phyloP scores from a whole-genome alignment of 805 yeast genomes.

The Metschnikowia kunwiensis region DNA sequence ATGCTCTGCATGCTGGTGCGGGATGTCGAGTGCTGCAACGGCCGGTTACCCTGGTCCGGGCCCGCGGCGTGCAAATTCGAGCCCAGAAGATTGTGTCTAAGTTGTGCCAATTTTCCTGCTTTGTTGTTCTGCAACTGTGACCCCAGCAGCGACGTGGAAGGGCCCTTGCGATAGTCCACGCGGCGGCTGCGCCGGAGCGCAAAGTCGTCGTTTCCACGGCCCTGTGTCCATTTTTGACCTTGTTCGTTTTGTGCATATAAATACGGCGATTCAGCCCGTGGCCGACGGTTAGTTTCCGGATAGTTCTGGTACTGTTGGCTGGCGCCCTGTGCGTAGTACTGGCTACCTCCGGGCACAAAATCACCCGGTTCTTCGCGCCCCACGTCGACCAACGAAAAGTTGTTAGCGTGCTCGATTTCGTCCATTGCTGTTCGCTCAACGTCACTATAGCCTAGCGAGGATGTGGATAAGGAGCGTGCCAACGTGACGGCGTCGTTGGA shows the following conservation, averaged over 20 bases:
- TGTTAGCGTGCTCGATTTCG: constrained; percentile 24
- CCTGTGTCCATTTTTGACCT: background rate
- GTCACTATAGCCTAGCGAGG: constrained; percentile 58
- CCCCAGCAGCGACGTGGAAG: constrained; percentile 21
- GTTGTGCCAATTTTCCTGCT: constrained; percentile 26
- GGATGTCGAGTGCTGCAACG: background rate
- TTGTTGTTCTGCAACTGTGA: constrained; percentile 25
- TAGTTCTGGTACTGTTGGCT: background rate
- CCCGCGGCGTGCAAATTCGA: constrained; percentile 1
- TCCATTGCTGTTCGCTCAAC: constrained; percentile 45
- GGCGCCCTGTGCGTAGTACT: background rate
- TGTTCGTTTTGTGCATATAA: background rate
- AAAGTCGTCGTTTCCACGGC: constrained; percentile 18
- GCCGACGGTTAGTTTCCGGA: no score
- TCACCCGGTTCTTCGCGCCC: constrained; percentile 17
- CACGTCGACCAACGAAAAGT: constrained; percentile 7
- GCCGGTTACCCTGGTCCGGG: background rate
- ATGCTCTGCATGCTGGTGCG: constrained; percentile 15
- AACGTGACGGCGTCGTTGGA: constrained; percentile 79
- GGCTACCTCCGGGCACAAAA: background rate
- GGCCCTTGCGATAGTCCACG: constrained; percentile 36
- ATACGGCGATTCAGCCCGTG: background rate
- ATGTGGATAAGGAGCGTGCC: constrained; percentile 74
- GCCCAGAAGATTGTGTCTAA: constrained; percentile 20
- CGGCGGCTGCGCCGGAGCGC: constrained; percentile 39